A percentile compares a stretch with the other conserved stretches of the same genome.
Conservation (phyloP, 192 early-diverging fungal species). For the Backusella psychrophila region DNA sequence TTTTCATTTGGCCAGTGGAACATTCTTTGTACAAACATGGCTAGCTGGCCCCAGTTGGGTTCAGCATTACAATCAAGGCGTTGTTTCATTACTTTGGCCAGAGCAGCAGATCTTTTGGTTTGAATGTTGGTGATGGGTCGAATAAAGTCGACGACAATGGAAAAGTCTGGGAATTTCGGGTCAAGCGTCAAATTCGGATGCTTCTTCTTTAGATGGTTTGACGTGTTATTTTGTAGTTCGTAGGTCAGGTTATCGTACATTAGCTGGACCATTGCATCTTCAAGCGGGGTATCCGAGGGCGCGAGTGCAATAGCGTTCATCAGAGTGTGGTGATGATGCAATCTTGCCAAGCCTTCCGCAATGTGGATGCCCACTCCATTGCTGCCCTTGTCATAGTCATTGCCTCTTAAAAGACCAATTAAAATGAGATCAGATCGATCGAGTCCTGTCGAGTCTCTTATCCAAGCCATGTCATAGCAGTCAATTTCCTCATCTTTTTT, state of each 20-base stretch:
- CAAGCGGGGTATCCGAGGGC: neutral
- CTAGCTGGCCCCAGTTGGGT: neutral
- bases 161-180: neutral
- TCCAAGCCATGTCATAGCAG: conserved; percentile 9
- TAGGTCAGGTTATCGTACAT: conserved; percentile 1
- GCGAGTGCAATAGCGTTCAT: conserved; percentile 14
- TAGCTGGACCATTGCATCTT: neutral
- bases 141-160: conserved; percentile 4
- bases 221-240: neutral
- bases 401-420: conserved; percentile 22
- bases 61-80: neutral
- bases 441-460: neutral
- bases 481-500: neutral
- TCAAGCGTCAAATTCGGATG: neutral
- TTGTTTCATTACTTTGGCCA: neutral
- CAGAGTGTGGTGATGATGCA: conserved; percentile 4
- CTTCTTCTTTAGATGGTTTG: neutral
- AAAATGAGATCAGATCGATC: conserved; percentile 29
- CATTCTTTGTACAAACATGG: neutral
- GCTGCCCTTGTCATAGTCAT: conserved; percentile 20
- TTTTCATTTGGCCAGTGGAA: neutral
- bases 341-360: conserved; percentile 14
- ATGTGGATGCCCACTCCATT: conserved; percentile 14
- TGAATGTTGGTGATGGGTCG: neutral
- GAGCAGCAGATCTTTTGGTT: neutral